Base-by-base conservation (phyloP, 108 stramenopile species). In the Pseudonitzschia pungens region DNA sequence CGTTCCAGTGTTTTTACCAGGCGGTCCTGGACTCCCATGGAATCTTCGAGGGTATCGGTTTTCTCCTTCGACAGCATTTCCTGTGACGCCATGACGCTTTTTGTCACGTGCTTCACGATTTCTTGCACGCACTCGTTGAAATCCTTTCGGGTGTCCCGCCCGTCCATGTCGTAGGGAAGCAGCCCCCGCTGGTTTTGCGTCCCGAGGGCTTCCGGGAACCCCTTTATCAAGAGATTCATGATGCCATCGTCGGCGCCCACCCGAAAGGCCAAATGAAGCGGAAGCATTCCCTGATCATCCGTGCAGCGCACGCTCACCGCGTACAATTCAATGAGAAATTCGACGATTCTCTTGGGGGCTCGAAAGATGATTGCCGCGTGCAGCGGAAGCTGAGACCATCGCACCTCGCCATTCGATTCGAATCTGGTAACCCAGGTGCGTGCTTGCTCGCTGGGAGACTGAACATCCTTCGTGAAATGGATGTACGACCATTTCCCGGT, bases 371-470 rank as follows among this genome's bases (percentile, higher is more conserved):
- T 71, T 15, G 87, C 87, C 4, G 82, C 76, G 65, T 88, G 87
- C 20, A 88, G 27, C 9, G 87, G 87, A 15, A 88, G 71, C 40
- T 80, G 82, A 24, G 65, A 72, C 87, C 87, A 88, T 36, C 77
- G 70, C 20, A 88, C 72, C 7, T 54, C 7, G 45, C 71, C 74
- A 5, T 78, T 68, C 8, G 26, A 22, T 24, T 83, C 77, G 73
- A 68, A 88, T 24, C 90, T 83, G 0, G 83, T 82, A n/a, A 94
- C 89, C 92, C 92, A 94, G 11, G 90, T 94, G 12, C 80, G 70
- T 5, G 83, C 86, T 74, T 94, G 88, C 12, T 81, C 63, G 44
- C 29, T 59, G 1, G 82, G 79, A 28, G 80, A 21, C 12, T 68
- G 45, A 0, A 62, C 50, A 56, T 81, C 77, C 32, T 59, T 43